Base-by-base conservation (phyloP, 768 basidiomycete genomes). In the Tricholomella constricta region DNA sequence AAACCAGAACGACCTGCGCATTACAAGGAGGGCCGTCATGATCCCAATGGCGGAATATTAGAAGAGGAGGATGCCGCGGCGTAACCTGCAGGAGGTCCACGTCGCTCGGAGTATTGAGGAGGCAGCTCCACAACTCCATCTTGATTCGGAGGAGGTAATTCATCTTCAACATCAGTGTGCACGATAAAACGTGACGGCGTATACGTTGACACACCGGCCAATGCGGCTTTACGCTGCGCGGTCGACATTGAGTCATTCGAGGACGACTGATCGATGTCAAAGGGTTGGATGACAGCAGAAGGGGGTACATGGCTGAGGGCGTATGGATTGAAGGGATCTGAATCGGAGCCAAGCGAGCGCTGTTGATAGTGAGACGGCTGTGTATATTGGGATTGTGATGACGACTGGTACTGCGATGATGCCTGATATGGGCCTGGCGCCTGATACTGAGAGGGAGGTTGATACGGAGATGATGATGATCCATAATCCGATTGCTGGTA, bases 121-220 rank as follows among this genome's bases (percentile, higher is more conserved):
- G 89, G 89, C n/a, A 89, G 76, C 68, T 91, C 89, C 6, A 89
- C 76, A 19, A 88, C 69, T 6, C 77, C 86, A 15, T 78, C 69
- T 22, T 72, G 77, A 47, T 73, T 72, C 19, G 69, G 67, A 35
- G 67, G 70, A 6, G 80, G 72, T 9, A 71, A 34, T 11, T 62
- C 69, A 60, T 89, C 88, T 48, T 87, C 86, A 7, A 78, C 78
- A 63, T 89, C 89, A 3, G 82, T 85, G 57, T 90, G 88, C 6
- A 89, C 57, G 51, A 89, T 75, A 64, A 82, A 86, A 42, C 85
- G 79, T 19, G 84, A 70, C 4, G 78, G 69, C 40, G 66, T 73
- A 58, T 80, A 75, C 12, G 57, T 49, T 6, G 74, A 58, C 25
- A 67, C 51, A 17, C 79, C 80, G n/a, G 81, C 80, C 75, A 78